Conservation (phyloP, 345 rosid species). For the Kernera saxatilis region DNA sequence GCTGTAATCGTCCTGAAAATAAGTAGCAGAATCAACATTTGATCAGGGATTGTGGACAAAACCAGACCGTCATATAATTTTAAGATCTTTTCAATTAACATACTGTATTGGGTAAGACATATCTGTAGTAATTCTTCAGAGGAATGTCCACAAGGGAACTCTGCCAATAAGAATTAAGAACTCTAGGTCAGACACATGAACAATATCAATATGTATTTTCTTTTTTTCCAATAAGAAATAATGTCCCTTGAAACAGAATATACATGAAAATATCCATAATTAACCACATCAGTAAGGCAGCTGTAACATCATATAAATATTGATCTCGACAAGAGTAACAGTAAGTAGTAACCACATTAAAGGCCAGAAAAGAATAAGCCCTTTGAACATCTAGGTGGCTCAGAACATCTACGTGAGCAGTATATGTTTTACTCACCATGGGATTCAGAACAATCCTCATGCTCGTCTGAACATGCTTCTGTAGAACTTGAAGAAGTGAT, state of each 20-base stretch:
- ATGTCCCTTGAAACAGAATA: slow-evolving; percentile 2
- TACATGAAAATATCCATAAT: neutral
- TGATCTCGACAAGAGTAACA: neutral
- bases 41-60: slow-evolving; percentile 15
- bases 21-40: slow-evolving; percentile 28
- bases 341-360: neutral
- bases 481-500: slow-evolving; percentile 70
- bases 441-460: slow-evolving; percentile 93
- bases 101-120: slow-evolving; percentile 86
- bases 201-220: neutral
- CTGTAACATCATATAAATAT: neutral
- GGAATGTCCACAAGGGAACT: slow-evolving; percentile 99
- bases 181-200: slow-evolving; percentile 11
- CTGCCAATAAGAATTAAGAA: slow-evolving; percentile 43
- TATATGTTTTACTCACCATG: slow-evolving; percentile 53
- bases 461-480: slow-evolving; percentile 79
- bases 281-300: slow-evolving; percentile 8
- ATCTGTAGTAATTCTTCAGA: slow-evolving; percentile 96
- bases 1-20: slow-evolving; percentile 91
- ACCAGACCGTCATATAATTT: slow-evolving; percentile 6
- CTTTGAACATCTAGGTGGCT: slow-evolving; percentile 8
- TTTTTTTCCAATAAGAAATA: neutral
- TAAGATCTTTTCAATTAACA: slow-evolving; percentile 11
- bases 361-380: neutral
- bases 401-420: neutral